phyloP scores from a whole-genome alignment of 2,329 filamentous ascomycete species.

The Epichloe gansuensis region DNA sequence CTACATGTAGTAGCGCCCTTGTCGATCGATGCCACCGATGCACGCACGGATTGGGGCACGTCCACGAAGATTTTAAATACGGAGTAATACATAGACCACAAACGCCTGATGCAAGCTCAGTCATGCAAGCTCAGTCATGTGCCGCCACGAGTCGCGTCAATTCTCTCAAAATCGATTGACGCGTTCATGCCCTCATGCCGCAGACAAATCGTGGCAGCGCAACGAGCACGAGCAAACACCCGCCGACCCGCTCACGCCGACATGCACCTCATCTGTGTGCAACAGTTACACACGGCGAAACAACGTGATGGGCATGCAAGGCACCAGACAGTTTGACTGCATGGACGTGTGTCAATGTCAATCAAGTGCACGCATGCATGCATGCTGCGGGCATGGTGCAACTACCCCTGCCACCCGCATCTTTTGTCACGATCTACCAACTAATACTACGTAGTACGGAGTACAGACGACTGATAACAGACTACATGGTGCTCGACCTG shows the following conservation, averaged over 20 bases:
- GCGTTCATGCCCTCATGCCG: too few relatives aligned
- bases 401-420: neutral
- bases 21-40: neutral
- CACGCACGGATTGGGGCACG: neutral
- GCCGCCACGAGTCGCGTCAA: neutral
- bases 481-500: too few relatives aligned
- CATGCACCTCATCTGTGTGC: neutral
- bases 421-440: neutral
- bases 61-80: too few relatives aligned
- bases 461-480: too few relatives aligned
- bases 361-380: neutral
- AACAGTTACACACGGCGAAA: neutral
- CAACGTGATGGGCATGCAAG: neutral
- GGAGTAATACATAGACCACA: too few relatives aligned
- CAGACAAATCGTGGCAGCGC: too few relatives aligned
- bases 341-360: too few relatives aligned
- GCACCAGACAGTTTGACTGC: neutral
- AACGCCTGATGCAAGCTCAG: too few relatives aligned
- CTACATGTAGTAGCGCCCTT: neutral
- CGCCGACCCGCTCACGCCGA: neutral
- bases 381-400: neutral
- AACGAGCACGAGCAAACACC: neutral
- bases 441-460: too few relatives aligned
- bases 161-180: neutral
- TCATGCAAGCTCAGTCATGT: too few relatives aligned